Percentiles rank a stretch among this genome's conserved stretches.
Conservation (phyloP, 1,284 basidiomycete genomes). For the Microbotryum saponariae region DNA sequence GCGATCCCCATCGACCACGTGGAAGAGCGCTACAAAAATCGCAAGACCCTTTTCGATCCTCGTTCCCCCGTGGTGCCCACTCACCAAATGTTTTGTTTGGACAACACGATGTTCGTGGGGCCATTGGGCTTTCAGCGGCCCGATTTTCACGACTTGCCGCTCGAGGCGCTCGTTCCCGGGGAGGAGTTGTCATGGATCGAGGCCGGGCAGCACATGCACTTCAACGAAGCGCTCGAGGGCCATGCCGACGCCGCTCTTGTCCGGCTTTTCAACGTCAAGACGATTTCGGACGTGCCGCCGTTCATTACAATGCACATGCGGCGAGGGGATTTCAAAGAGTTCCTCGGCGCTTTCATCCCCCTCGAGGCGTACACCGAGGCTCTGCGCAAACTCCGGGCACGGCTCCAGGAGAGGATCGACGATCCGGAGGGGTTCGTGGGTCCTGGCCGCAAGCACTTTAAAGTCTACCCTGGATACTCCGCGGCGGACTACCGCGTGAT, state of each 20-base stretch:
- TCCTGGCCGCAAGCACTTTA: constrained; percentile 5
- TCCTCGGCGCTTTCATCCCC: constrained; percentile 10
- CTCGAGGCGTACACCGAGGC: constrained; percentile 1
- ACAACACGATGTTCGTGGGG: constrained; percentile 31
- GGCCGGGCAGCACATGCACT: constrained; percentile 5
- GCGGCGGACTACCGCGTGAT: constrained; percentile 1
- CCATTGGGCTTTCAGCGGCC: constrained; percentile 24
- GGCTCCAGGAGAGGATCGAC: constrained; percentile 3
- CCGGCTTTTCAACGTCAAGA: not conserved
- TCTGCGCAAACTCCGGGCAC: not conserved
- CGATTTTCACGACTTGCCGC: not conserved
- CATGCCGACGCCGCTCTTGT: not conserved
- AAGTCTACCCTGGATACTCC: not conserved
- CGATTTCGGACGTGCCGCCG: not conserved
- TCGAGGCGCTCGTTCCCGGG: not conserved
- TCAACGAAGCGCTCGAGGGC: not conserved
- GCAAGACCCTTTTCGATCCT: constrained; percentile 22
- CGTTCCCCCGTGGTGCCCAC: not conserved
- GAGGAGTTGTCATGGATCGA: not conserved
- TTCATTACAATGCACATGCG: constrained; percentile 5
- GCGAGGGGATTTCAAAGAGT: constrained; percentile 7
- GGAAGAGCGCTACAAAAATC: constrained; percentile 7
- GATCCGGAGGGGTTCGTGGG: not conserved
- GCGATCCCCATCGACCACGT: not conserved
- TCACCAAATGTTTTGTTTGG: constrained; percentile 29